Percentiles rank a stretch among this genome's conserved stretches.
phyloP scores from a whole-genome alignment of 2,329 filamentous ascomycete species.

The Lachnellula hyalina region DNA sequence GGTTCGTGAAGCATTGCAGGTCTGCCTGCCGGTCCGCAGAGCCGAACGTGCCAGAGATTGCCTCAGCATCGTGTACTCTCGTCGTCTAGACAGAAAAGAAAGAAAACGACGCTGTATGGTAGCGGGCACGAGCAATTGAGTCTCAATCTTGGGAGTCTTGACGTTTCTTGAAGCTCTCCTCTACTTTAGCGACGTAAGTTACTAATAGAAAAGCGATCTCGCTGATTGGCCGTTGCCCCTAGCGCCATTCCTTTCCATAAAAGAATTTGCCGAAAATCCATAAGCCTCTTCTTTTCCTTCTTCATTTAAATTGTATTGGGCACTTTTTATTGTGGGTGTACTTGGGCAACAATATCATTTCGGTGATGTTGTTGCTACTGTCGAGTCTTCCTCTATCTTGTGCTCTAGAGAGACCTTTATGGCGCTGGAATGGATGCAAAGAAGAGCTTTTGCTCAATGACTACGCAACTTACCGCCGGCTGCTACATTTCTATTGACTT shows the following conservation, averaged over 20 bases:
- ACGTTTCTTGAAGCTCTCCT: slow-evolving; percentile 13
- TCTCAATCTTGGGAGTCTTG: slow-evolving; percentile 7
- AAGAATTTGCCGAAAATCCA: too few species aligned
- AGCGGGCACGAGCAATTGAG: slow-evolving; percentile 20
- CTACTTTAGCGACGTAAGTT: slow-evolving; percentile 13
- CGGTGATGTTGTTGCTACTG: slow-evolving; percentile 38
- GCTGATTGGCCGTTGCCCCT: background rate
- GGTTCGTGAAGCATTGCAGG: slow-evolving; percentile 60
- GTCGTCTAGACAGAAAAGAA: slow-evolving; percentile 42
- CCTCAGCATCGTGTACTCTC: slow-evolving; percentile 64
- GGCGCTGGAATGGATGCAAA: slow-evolving; percentile 70
- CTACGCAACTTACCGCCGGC: slow-evolving; percentile 66
- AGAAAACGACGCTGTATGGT: slow-evolving; percentile 20
- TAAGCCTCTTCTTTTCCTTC: slow-evolving; percentile 35
- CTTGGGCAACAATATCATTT: slow-evolving; percentile 45
- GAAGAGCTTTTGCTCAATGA: slow-evolving; percentile 44
- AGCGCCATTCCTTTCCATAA: too few species aligned
- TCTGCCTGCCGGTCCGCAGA: slow-evolving; percentile 58
- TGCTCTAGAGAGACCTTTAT: slow-evolving; percentile 52
- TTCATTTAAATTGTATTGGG: slow-evolving; percentile 52
- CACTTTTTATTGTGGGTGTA: slow-evolving; percentile 69
- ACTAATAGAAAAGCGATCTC: slow-evolving; percentile 13
- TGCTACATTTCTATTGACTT: slow-evolving; percentile 48
- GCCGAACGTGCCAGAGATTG: slow-evolving; percentile 63
- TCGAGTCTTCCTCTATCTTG: slow-evolving; percentile 71